Evolutionary conservation across 108 stramenopile genomes (phyloP).

Genomic region (Skeletonema grethae): DNA sequence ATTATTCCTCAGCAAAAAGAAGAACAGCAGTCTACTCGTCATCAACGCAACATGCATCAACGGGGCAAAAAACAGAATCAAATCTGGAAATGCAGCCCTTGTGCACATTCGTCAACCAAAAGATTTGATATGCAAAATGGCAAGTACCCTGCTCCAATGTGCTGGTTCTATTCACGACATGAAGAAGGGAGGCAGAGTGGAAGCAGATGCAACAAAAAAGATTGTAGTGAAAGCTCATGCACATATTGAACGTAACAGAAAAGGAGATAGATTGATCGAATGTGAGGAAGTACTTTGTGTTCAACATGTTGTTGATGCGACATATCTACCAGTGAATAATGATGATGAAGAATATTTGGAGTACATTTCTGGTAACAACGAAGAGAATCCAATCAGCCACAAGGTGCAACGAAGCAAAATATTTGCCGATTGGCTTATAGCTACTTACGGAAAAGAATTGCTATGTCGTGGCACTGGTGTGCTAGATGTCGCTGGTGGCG

Average conservation of each 20-base stretch:
- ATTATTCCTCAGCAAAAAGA: conserved; percentile 29
- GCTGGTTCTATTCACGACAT: neutral
- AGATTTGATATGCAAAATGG: neutral
- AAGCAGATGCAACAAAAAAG: conserved; percentile 7
- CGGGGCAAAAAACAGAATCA: conserved; percentile 22
- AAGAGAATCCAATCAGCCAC: conserved; percentile 2
- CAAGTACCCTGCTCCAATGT: neutral
- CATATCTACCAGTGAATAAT: conserved; percentile 10
- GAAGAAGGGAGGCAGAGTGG: conserved; percentile 25
- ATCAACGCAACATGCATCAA: conserved; percentile 16
- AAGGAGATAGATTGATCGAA: conserved; percentile 39
- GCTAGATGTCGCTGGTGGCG: conserved; percentile 50
- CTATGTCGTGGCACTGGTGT: conserved; percentile 36
- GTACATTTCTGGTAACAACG: conserved; percentile 6
- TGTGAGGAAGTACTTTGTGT: conserved; percentile 21
- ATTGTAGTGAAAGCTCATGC: conserved; percentile 17
- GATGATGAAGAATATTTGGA: conserved; percentile 10
- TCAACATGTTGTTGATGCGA: conserved; percentile 16
- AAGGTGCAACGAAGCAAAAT: conserved; percentile 34
- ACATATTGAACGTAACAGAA: conserved; percentile 37
- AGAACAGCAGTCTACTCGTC: conserved; percentile 22
- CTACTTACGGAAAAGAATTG: conserved; percentile 19
- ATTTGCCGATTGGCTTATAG: conserved; percentile 38
- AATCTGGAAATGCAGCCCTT: conserved; percentile 3
- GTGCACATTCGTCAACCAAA: conserved; percentile 21